Base-by-base conservation (phyloP, 1,284 basidiomycete genomes). In the Meira nashicola region DNA sequence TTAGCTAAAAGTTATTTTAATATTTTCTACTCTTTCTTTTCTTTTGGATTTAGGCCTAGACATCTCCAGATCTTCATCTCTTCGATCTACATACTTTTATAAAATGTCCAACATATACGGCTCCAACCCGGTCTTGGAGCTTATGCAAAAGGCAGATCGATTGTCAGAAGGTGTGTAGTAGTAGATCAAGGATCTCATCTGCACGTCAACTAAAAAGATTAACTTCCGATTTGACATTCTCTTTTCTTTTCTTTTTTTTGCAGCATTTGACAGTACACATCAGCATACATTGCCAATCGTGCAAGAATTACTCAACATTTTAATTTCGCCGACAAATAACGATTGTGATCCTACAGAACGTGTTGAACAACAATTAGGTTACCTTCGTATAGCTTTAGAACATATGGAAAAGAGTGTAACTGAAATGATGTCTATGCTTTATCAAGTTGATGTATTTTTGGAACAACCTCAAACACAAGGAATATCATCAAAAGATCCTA, bases 401-500 rank as follows among this genome's bases (percentile, higher is more conserved):
- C 46, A 47, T 5, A 60, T 67, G 61, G 62, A 67, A 55, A 17
- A 9, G 10, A 11, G 37, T 25, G 65, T 65, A 19, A 39, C 21
- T 6, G 41, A 63, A 39, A 64, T 67, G 60, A 57, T 61, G 28
- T 37, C 51, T 21, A 56, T 75, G 38, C 48, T 75, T 12, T 71
- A 75, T 54, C 60, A 67, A 10, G 39, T 72, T 12, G 73, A 75
- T 43, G 57, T 66, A 9, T 67, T 57, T 50, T 50, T 62, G 37
- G 55, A 62, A 39, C 25, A 65, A 7, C 48, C 65, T 2, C 9
- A 62, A 2, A 39, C 47, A 12, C 54, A 54, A 38, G 37, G 38
- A 14, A 41, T 51, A 1, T 61, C 33, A 1, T 53, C 43, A n/a
- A 71, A 67, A 60, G 67, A 76, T 40, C 71, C 74, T 0, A 66